These are phyloP conservation scores for Arthrobotrys iridis DNA, from an alignment of 2,329 filamentous ascomycete species.

Conservation along the genomic window DNA sequence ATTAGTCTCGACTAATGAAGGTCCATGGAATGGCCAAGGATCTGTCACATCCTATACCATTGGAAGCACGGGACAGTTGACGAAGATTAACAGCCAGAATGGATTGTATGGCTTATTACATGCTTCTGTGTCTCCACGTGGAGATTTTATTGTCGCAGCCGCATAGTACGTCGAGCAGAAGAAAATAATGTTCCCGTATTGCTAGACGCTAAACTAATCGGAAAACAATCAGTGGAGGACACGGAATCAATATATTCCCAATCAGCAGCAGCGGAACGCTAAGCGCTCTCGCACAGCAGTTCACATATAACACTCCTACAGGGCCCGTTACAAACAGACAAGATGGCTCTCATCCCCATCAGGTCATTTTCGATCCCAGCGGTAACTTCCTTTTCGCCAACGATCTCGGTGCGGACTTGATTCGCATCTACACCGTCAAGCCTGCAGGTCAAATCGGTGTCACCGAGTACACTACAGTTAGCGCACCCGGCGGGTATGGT, in stretches of 20 bases:
- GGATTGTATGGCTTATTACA: constrained; percentile 35
- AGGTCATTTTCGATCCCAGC: constrained; percentile 72
- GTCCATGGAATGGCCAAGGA: constrained; percentile 37
- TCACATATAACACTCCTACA: constrained; percentile 25
- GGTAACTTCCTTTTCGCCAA: constrained; percentile 71
- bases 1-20: constrained; percentile 40
- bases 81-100: constrained; percentile 37
- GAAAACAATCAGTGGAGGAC: constrained; percentile 7
- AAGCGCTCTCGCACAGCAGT: constrained; percentile 17
- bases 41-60: constrained; percentile 36
- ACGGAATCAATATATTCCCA: constrained; percentile 22
- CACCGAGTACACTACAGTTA: constrained; percentile 64
- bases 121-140: constrained; percentile 28
- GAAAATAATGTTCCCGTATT: not conserved
- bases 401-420: constrained; percentile 72
- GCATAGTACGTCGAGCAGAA: constrained; percentile 36
- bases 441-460: constrained; percentile 53
- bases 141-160: constrained; percentile 30
- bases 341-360: constrained; percentile 71
- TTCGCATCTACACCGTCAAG: constrained; percentile 69
- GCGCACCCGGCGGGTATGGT: constrained; percentile 67
- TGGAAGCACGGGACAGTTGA: constrained; percentile 10
- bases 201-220: not conserved
- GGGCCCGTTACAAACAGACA: constrained; percentile 62
- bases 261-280: constrained; percentile 31